Conservation (phyloP, 164 flowering plant species). For the Nelumbo lutea region DNA sequence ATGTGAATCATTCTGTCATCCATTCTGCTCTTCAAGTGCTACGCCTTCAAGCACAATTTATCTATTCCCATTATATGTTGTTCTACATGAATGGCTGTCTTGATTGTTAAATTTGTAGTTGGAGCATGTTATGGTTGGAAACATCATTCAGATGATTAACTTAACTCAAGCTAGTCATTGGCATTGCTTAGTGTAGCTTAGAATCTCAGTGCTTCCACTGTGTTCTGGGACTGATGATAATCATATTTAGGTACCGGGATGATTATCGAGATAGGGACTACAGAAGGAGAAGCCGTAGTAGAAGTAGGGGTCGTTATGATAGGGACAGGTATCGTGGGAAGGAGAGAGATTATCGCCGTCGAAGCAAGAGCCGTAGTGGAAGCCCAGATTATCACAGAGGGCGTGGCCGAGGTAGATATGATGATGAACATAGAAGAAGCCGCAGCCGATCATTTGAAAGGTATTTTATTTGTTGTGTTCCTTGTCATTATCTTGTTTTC, state of each 20-base stretch:
- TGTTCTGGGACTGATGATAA: conserved; percentile 2
- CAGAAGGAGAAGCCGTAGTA: conserved; percentile 68
- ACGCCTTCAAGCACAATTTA: too few species aligned
- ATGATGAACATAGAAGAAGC: conserved; percentile 48
- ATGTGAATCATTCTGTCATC: neutral
- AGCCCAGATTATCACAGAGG: conserved; percentile 61
- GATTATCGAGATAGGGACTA: conserved; percentile 32
- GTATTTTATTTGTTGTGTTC: conserved; percentile 22
- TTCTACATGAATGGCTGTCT: too few species aligned
- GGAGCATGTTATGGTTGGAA: too few species aligned
- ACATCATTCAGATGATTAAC: too few species aligned
- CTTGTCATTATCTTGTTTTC: neutral
- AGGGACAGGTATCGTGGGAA: conserved; percentile 64
- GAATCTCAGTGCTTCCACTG: neutral
- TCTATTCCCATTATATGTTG: too few species aligned
- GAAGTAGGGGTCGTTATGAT: conserved; percentile 69
- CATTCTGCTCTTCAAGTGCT: neutral
- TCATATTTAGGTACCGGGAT: conserved; percentile 33
- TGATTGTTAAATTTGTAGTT: too few species aligned
- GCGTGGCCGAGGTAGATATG: conserved; percentile 57
- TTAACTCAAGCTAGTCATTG: neutral
- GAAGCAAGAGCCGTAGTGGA: conserved; percentile 76
- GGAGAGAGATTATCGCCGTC: conserved; percentile 54
- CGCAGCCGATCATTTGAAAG: conserved; percentile 60
- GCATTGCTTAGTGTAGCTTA: neutral